A percentile compares a stretch with the other conserved stretches of the same genome.
Conservation (phyloP, 305 asterid species). For the Euphrasia arctica region DNA sequence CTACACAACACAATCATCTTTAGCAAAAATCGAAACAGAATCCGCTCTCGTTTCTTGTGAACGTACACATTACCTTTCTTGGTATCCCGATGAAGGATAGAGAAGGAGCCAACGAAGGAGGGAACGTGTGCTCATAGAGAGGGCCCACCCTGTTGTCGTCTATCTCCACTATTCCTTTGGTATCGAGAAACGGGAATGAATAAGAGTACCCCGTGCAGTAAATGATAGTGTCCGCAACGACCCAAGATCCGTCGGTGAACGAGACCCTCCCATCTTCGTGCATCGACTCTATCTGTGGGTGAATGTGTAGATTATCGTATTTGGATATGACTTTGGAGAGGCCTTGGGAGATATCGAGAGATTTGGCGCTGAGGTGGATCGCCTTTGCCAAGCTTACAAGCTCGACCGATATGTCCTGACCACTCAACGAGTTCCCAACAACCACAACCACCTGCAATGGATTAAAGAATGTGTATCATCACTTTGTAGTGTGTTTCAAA, state of each 20-base stretch:
- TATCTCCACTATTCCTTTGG: conserved; percentile 79
- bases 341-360: conserved; percentile 52
- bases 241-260: conserved; percentile 63
- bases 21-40: conserved; percentile 5
- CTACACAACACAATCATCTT: conserved; percentile 35
- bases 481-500: conserved; percentile 28
- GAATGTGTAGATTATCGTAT: conserved; percentile 52
- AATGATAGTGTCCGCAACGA: conserved; percentile 64
- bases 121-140: conserved; percentile 87
- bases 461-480: background rate
- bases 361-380: conserved; percentile 60
- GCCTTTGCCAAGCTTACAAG: conserved; percentile 77
- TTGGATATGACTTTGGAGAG: conserved; percentile 65
- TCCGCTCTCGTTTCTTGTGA: no score
- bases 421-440: conserved; percentile 82
- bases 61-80: conserved; percentile 75
- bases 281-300: conserved; percentile 67
- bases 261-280: conserved; percentile 71
- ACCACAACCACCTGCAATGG: conserved; percentile 72
- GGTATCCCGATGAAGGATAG: conserved; percentile 86
- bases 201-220: conserved; percentile 96
- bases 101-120: conserved; percentile 84
- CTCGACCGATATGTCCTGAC: conserved; percentile 84
- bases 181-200: conserved; percentile 90
- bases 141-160: conserved; percentile 92